Evolutionary conservation across 345 rosid species (phyloP).

Genomic region (Linum usitatissimum): DNA sequence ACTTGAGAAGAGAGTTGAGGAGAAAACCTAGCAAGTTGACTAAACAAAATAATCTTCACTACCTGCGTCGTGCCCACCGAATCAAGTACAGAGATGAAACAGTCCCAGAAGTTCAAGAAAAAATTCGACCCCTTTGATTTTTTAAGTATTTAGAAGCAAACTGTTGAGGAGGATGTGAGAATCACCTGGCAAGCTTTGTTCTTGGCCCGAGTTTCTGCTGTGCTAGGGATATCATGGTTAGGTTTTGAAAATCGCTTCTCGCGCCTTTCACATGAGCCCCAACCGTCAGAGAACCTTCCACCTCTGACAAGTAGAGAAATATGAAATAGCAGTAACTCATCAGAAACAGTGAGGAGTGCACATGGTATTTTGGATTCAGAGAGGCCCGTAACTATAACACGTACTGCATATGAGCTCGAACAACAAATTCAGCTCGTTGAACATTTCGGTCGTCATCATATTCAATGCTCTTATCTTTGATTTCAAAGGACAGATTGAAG

Average conservation of each 20-base stretch:
- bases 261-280: conserved; percentile 91
- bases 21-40: background rate
- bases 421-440: conserved; percentile 79
- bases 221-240: conserved; percentile 83
- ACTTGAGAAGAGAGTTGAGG: background rate
- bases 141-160: too few species aligned
- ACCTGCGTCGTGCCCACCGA: background rate
- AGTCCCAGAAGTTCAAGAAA: background rate
- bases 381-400: conserved; percentile 17
- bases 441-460: conserved; percentile 83
- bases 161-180: background rate
- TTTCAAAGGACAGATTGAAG: conserved; percentile 84
- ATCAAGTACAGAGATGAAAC: background rate
- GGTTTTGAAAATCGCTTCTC: conserved; percentile 81
- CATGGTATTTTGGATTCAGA: background rate
- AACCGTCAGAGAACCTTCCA: conserved; percentile 82
- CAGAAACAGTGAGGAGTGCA: background rate
- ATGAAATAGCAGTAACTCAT: background rate
- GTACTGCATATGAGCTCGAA: conserved; percentile 88
- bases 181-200: conserved; percentile 87
- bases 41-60: background rate
- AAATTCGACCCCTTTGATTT: too few species aligned
- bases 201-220: conserved; percentile 94
- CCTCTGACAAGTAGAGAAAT: conserved; percentile 31
- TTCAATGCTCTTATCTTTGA: conserved; percentile 80